These are phyloP conservation scores for Priceomyces medius DNA, from an alignment of 805 yeast species.

Conservation along the genomic window DNA sequence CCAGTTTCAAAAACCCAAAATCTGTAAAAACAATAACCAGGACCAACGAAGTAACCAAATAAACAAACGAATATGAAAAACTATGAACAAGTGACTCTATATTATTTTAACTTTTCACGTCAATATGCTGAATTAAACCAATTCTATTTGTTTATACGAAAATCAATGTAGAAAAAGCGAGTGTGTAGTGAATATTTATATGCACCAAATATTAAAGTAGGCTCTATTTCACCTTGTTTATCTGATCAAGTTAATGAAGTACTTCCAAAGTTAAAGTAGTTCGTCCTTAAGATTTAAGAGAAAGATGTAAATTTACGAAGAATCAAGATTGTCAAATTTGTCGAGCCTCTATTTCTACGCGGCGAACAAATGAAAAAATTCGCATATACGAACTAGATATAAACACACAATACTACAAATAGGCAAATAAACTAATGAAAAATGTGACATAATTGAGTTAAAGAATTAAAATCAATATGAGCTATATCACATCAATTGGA, in stretches of 20 bases:
- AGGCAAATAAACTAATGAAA: neutral
- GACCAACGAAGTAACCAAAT: neutral
- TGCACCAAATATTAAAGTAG: neutral
- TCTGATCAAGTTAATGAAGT: too few relatives aligned
- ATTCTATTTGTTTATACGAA: neutral
- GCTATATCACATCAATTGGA: neutral
- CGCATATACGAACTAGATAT: neutral
- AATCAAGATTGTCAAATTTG: neutral
- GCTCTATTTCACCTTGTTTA: neutral
- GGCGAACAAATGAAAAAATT: neutral
- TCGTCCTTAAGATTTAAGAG: neutral
- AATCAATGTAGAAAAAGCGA: neutral
- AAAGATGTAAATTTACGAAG: neutral
- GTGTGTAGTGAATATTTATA: neutral
- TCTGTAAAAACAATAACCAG: slow-evolving; percentile 1
- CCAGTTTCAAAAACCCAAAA: neutral
- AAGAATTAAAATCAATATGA: neutral
- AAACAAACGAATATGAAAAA: slow-evolving; percentile 1
- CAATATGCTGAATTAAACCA: neutral
- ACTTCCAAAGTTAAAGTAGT: too few relatives aligned
- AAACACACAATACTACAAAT: neutral
- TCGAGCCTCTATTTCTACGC: neutral
- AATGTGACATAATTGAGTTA: neutral
- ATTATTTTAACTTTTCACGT: neutral
- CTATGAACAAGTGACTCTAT: neutral